These are phyloP conservation scores for Delitschia confertaspora DNA, from an alignment of 495 filamentous ascomycete genomes.

Conservation along the genomic window DNA sequence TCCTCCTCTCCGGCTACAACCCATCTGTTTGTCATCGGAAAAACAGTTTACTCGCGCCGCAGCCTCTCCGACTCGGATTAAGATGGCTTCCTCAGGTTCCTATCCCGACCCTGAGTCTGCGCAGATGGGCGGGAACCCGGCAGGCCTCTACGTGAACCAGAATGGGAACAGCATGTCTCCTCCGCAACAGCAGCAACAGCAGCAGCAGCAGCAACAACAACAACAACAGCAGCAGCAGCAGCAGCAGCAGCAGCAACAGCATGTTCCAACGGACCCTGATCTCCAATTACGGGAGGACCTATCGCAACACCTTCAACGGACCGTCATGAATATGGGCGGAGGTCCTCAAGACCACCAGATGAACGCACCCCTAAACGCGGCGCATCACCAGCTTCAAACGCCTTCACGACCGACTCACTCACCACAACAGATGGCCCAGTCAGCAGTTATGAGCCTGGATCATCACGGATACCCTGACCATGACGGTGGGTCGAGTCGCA, in stretches of 20 bases:
- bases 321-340: conserved; percentile 12
- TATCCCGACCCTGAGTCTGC: conserved; percentile 22
- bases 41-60: not conserved
- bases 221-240: conserved; percentile 17
- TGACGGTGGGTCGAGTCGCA: conserved; percentile 38
- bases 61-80: conserved; percentile 6
- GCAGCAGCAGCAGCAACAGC: conserved; percentile 16
- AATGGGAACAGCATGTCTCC: conserved; percentile 21
- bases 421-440: conserved; percentile 27
- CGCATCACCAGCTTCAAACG: conserved; percentile 22
- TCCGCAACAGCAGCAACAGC: conserved; percentile 15
- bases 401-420: conserved; percentile 25
- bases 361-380: conserved; percentile 9
- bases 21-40: conserved; percentile 6
- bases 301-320: conserved; percentile 16
- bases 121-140: conserved; percentile 4
- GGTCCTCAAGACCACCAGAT: conserved; percentile 16
- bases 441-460: conserved; percentile 23
- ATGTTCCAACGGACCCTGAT: conserved; percentile 19
- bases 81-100: conserved; percentile 19
- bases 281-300: conserved; percentile 21
- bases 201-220: conserved; percentile 18
- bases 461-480: conserved; percentile 15
- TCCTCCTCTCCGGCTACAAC: conserved; percentile 11
- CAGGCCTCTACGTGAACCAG: conserved; percentile 24